These are phyloP conservation scores for Dioscorea cayenensis DNA, from an alignment of 116 monocot species.

Conservation along the genomic window DNA sequence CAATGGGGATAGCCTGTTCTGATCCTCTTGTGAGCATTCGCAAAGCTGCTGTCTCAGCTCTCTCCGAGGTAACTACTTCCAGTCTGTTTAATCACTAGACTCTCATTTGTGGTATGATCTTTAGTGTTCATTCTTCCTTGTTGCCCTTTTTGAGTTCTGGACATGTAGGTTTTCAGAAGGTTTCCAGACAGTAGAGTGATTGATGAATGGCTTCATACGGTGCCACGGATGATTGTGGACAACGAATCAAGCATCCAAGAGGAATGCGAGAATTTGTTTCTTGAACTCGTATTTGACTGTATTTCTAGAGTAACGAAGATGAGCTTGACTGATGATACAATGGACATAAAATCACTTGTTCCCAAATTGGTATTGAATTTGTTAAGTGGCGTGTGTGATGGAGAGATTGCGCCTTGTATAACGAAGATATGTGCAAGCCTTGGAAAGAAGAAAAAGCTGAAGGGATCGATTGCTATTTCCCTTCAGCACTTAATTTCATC, in stretches of 20 bases:
- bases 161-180: conserved; percentile 58
- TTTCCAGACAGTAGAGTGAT: conserved; percentile 57
- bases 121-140: conserved; percentile 3
- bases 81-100: not conserved
- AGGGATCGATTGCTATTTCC: conserved; percentile 44
- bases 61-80: conserved; percentile 63
- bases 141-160: conserved; percentile 5
- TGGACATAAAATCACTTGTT: conserved; percentile 38
- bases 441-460: conserved; percentile 92
- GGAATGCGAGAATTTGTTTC: conserved; percentile 91
- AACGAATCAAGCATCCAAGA: conserved; percentile 91
- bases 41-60: conserved; percentile 74
- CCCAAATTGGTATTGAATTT: conserved; percentile 52
- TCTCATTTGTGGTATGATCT: not conserved
- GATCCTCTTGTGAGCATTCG: conserved; percentile 90
- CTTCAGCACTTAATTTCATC: conserved; percentile 75
- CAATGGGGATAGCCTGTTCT: conserved; percentile 65
- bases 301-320: conserved; percentile 39
- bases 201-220: conserved; percentile 80
- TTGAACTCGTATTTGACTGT: conserved; percentile 82
- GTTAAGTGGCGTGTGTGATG: conserved; percentile 61
- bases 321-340: conserved; percentile 8
- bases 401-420: conserved; percentile 62
- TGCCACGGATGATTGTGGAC: conserved; percentile 69
- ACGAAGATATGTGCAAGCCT: conserved; percentile 85